phyloP scores from a whole-genome alignment of 164 flowering plant genomes.

The Saururus chinensis region DNA sequence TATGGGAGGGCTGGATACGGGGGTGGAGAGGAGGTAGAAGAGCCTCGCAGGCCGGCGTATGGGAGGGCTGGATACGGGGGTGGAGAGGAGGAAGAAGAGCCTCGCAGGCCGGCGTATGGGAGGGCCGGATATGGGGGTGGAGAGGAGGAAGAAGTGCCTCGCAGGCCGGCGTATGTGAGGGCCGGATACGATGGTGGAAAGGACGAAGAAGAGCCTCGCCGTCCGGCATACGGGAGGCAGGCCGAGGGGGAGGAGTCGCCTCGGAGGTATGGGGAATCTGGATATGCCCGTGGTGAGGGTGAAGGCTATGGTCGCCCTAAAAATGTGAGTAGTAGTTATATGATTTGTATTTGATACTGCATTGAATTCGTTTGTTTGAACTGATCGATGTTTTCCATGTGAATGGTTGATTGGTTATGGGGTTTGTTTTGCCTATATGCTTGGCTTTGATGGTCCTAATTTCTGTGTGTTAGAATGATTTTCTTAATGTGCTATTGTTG shows the following conservation, averaged over 20 bases:
- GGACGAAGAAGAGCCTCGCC: conserved; percentile 7
- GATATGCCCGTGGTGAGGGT: neutral
- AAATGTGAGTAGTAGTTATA: neutral
- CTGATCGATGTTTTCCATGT: neutral
- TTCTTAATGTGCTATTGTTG: neutral
- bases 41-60: neutral
- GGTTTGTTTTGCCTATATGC: too few species aligned
- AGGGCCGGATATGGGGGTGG: neutral
- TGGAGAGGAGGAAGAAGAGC: neutral
- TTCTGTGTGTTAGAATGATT: neutral
- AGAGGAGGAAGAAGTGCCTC: neutral
- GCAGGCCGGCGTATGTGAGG: conserved; percentile 1
- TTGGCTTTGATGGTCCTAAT: too few species aligned
- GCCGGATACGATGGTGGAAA: neutral
- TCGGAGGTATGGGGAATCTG: neutral
- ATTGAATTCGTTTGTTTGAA: neutral
- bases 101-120: neutral
- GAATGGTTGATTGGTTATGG: neutral
- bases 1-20: neutral
- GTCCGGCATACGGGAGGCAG: neutral
- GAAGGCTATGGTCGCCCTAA: conserved; percentile 3
- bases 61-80: neutral
- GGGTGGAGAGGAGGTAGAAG: neutral
- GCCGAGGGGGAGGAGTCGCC: neutral
- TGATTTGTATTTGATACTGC: neutral